phyloP scores from a whole-genome alignment of 2,329 filamentous ascomycete genomes.

The Xenoacremonium recifei region DNA sequence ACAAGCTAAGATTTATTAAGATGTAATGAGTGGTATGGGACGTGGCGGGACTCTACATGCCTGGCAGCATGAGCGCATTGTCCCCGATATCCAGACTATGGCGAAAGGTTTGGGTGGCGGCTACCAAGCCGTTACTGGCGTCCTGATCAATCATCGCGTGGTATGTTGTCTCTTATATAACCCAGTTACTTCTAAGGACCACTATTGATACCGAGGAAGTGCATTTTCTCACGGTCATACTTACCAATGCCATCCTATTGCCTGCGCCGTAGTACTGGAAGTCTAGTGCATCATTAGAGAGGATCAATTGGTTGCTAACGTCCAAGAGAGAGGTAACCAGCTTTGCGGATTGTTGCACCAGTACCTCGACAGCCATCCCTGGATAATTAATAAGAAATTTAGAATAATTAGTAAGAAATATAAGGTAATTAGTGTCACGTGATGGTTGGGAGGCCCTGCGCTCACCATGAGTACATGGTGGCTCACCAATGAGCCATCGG shows the following conservation, averaged over 20 bases:
- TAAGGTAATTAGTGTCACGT: too few relatives aligned
- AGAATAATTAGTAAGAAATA: too few relatives aligned
- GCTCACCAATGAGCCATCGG: too few relatives aligned
- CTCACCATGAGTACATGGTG: too few relatives aligned
- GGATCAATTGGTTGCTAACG: conserved; percentile 21
- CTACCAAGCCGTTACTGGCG: conserved; percentile 9
- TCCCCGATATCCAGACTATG: conserved; percentile 63
- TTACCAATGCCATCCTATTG: conserved; percentile 24
- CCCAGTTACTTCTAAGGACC: background rate
- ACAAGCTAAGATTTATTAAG: conserved; percentile 17
- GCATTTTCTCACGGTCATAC: conserved; percentile 11
- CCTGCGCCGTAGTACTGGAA: conserved; percentile 25
- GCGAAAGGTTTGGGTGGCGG: conserved; percentile 60
- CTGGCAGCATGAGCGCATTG: conserved; percentile 56
- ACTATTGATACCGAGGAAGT: conserved; percentile 1
- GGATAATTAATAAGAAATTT: too few relatives aligned
- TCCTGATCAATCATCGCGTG: conserved; percentile 9
- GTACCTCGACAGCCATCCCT: conserved; percentile 21
- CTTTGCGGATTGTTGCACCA: conserved; percentile 16
- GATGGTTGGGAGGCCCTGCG: too few relatives aligned
- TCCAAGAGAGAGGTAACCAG: conserved; percentile 10
- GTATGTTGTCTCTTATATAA: background rate
- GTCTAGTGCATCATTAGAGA: conserved; percentile 25
- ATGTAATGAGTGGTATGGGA: conserved; percentile 70
- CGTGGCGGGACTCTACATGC: conserved; percentile 60